phyloP scores from a whole-genome alignment of 805 yeast species.

The Saturnispora sanitii region DNA sequence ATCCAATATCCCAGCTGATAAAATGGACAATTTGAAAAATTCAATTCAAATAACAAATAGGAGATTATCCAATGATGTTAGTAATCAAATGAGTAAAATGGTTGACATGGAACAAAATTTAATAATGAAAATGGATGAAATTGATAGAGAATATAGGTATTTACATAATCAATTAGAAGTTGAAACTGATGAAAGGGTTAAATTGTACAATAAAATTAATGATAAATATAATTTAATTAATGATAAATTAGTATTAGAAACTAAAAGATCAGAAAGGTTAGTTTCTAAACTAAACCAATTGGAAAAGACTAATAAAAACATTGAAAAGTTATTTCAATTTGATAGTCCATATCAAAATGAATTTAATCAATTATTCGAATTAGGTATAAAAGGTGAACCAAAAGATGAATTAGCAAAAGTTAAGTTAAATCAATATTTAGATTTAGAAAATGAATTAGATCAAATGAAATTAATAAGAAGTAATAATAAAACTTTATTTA shows the following conservation, averaged over 20 bases:
- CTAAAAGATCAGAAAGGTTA: conserved; percentile 18
- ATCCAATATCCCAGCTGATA: not conserved
- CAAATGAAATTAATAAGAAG: conserved; percentile 11
- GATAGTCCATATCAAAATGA: conserved; percentile 33
- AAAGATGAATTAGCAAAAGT: conserved; percentile 7
- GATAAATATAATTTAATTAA: conserved; percentile 3
- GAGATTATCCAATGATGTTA: conserved; percentile 23
- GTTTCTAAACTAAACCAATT: conserved; percentile 24
- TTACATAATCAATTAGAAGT: conserved; percentile 5
- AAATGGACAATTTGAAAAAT: conserved; percentile 14
- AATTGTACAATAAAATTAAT: conserved; percentile 6
- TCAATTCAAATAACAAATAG: conserved; percentile 17
- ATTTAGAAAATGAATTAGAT: conserved; percentile 21
- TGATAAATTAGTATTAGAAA: conserved; percentile 11
- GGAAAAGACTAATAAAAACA: conserved; percentile 20
- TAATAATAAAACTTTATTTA: not conserved
- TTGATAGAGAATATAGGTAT: conserved; percentile 10
- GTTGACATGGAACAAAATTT: conserved; percentile 20
- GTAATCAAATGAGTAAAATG: conserved; percentile 19
- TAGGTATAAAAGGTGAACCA: conserved; percentile 19
- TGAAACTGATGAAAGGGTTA: not conserved
- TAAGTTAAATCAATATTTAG: conserved; percentile 21
- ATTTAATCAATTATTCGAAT: conserved; percentile 31
- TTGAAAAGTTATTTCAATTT: conserved; percentile 16
- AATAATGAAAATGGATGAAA: conserved; percentile 13